Evolutionary conservation across 305 asterid species (phyloP).

Genomic region (Plantago coronopus): DNA sequence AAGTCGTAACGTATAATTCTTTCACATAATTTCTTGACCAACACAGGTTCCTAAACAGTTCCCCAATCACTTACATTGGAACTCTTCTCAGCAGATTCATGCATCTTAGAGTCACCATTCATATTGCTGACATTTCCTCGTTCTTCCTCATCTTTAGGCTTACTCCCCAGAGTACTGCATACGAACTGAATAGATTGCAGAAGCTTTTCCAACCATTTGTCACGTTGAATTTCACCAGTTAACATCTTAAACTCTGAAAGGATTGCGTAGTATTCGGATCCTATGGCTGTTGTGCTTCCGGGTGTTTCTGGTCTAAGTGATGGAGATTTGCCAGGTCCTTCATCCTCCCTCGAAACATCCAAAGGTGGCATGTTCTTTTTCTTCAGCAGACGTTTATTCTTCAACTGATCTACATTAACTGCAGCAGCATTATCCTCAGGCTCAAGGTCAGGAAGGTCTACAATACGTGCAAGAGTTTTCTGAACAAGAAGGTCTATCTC

Average conservation of each 20-base stretch:
- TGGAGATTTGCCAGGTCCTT: slow-evolving; percentile 39
- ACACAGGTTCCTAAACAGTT: slow-evolving; percentile 6
- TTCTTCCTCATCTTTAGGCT: slow-evolving; percentile 39
- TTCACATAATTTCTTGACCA: not conserved
- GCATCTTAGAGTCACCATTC: slow-evolving; percentile 23
- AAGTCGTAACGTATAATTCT: not conserved
- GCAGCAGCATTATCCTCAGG: slow-evolving; percentile 40
- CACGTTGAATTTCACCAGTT: slow-evolving; percentile 70
- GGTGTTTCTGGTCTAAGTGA: slow-evolving; percentile 65
- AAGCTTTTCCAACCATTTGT: slow-evolving; percentile 78
- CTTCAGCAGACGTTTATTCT: slow-evolving; percentile 54
- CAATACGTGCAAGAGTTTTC: slow-evolving; percentile 64
- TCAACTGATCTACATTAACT: slow-evolving; percentile 53
- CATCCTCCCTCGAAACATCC: slow-evolving; percentile 75
- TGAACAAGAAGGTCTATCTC: slow-evolving; percentile 78
- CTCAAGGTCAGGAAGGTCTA: slow-evolving; percentile 67
- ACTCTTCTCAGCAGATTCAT: slow-evolving; percentile 36
- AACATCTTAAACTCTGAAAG: slow-evolving; percentile 42
- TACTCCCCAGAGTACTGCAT: slow-evolving; percentile 40
- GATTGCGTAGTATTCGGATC: slow-evolving; percentile 46
- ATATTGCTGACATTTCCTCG: slow-evolving; percentile 23
- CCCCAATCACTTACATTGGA: slow-evolving; percentile 24
- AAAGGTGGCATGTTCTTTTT: slow-evolving; percentile 55
- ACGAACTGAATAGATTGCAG: slow-evolving; percentile 50
- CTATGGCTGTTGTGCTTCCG: slow-evolving; percentile 42